Base-by-base conservation (phyloP, 2,329 filamentous ascomycete genomes). In the Paracamarosporium sp. region DNA sequence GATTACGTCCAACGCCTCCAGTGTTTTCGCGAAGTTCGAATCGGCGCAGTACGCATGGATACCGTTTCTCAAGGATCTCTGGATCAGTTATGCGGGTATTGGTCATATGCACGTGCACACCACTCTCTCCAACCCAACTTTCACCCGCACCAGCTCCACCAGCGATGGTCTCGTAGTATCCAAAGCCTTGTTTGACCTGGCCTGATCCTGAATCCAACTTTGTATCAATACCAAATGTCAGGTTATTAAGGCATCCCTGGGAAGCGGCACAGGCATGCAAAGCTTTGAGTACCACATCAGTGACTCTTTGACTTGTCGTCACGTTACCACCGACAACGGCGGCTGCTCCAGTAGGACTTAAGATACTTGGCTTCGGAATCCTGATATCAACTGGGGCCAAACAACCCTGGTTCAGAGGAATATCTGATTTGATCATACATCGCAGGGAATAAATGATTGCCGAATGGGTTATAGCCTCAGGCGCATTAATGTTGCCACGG, bases 321-420 rank as follows among this genome's bases (percentile, higher is more conserved):
- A 59, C 57, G 25, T 59, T 61, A 31, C 62, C 35, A n/a, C 11
- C 59, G 38, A 56, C 62, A 45, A 77, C 70, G 2, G 75, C 76
- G 1, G 71, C 75, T 0, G 61, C 57, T 0, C 74, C 65, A 0
- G 66, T 68, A 2, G 77, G 77, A 17, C 71, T 72, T 1, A 79
- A 67, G 15, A 79, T 60, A 1, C 67, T 69, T 5, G 69, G 67
- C 9, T 56, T 51, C 1, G 77, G 77, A 0, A 76, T 66, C n/a
- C 56, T 53, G 27, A 79, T 68, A 17, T 72, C 61, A 11, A 78
- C 70, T 0, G 77, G 76, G 1, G 63, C 50, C 3, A 79, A 64
- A 46, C 76, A 78, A 17, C 77, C 78, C 57, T 79, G 69, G 58
- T 79, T 79, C 0, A 79, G 67, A 0, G 77, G 78, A 5, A 79